Evolutionary conservation across 306 rosid genomes (phyloP).

Genomic region (Ziziphus jujuba): DNA sequence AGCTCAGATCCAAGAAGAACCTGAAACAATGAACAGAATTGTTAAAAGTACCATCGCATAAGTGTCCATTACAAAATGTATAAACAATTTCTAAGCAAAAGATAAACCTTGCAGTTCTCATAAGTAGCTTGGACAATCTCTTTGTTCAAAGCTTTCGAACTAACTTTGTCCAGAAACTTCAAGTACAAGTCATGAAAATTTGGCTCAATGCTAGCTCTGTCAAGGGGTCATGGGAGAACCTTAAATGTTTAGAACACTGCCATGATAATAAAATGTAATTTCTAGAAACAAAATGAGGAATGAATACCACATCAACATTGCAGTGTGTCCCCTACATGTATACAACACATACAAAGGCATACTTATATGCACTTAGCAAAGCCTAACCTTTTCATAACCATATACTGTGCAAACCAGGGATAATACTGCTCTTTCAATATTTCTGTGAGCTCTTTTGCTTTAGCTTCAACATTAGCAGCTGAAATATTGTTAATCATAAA

Average conservation of each 20-base stretch:
- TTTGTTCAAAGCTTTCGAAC: conserved; percentile 74
- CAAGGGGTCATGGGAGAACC: conserved; percentile 7
- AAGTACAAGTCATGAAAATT: conserved; percentile 94
- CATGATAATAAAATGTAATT: background rate
- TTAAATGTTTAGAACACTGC: background rate
- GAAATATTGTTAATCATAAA: conserved; percentile 90
- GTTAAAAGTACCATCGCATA: background rate
- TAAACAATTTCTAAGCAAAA: background rate
- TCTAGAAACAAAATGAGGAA: background rate
- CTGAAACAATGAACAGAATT: conserved; percentile 36
- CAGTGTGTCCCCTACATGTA: too few relatives aligned
- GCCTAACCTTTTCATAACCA: conserved; percentile 97
- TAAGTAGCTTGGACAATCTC: conserved; percentile 90
- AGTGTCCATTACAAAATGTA: background rate
- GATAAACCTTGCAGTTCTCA: conserved; percentile 94
- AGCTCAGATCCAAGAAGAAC: conserved; percentile 96
- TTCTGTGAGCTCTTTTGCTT: conserved; percentile 74
- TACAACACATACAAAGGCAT: background rate
- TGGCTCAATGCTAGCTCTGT: conserved; percentile 97
- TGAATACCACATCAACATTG: background rate
- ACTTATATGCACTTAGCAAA: background rate
- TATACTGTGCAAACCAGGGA: conserved; percentile 98
- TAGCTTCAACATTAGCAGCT: conserved; percentile 65
- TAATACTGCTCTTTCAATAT: conserved; percentile 76
- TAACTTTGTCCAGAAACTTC: conserved; percentile 86